Base-by-base conservation (phyloP, 805 yeast genomes). In the Nakazawaea molendinolei region DNA sequence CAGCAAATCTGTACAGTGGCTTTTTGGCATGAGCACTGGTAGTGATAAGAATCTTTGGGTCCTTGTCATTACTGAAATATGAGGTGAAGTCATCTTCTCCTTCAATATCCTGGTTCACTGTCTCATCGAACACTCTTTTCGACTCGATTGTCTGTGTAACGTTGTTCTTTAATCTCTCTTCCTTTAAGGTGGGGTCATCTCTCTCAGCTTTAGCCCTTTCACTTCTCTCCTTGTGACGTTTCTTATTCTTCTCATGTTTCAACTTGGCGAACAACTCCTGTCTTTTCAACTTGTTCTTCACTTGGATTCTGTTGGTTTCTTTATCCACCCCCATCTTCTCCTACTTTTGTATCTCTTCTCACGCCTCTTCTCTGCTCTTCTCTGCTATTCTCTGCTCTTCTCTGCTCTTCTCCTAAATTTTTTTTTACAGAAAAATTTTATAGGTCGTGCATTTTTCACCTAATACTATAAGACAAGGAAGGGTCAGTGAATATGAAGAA, bases 1-100 rank as follows among this genome's bases (percentile, higher is more conserved):
- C 92, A 7, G 95, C 89, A 63, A 92, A 87, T 51, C 83, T 89
- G 55, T 86, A 89, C 0, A 95, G 97, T 26, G 74, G 73, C 52
- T 84, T 85, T 49, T 77, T 79, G 12, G 97, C 96, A 48, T 77
- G 69, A 26, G 85, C 85, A 58, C 79, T 86, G 6, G 98, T 92
- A 6, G 98, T 92, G 37, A 92, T 63, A 38, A 92, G 67, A 31
- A 92, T 83, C 57, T 92, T 92, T 31, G 98, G 97, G 34, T 79
- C 77, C 43, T 67, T 56, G 29, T 69, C 67, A 16, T 63, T 61
- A 26, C 49, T 45, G 51, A 81, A 82, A 51, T 78, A 78, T 21
- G 60, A 55, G 24, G 66, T 71, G 53, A 84, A 84, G 49, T 75
- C 80, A 47, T 76, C 83, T 42, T 78, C 78, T 21, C 78, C 77